Evolutionary conservation across 1,284 basidiomycete genomes (phyloP).

Genomic region (Pseudozyma sp.): DNA sequence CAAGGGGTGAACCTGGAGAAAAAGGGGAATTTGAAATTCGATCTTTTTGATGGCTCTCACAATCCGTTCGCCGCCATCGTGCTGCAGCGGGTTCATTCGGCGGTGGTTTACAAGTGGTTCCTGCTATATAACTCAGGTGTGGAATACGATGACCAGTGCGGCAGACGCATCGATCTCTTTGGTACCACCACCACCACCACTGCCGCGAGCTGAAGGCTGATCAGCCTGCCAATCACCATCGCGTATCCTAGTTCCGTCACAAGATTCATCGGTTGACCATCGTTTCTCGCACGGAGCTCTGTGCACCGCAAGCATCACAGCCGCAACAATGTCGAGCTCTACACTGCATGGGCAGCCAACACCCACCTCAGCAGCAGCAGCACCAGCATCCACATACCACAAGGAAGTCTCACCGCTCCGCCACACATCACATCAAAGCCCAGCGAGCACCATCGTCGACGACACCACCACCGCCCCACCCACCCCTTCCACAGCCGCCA

Average conservation of each 20-base stretch:
- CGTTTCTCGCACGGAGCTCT: too few species aligned
- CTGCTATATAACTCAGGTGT: too few species aligned
- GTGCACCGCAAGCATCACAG: constrained; percentile 3
- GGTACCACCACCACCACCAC: too few species aligned
- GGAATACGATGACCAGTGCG: too few species aligned
- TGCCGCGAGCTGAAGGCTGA: too few species aligned
- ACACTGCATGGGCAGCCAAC: constrained; percentile 13
- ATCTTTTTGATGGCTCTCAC: not conserved
- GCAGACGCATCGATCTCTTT: too few species aligned
- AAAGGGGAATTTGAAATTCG: constrained; percentile 14
- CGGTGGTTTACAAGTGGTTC: too few species aligned
- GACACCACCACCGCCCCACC: not conserved
- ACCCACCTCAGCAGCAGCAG: not conserved
- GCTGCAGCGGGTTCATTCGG: too few species aligned
- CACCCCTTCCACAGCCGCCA: not conserved
- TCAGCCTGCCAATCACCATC: too few species aligned
- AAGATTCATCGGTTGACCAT: not conserved
- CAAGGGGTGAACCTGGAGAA: not conserved
- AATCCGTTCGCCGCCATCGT: too few species aligned
- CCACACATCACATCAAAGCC: not conserved
- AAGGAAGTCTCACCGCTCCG: not conserved
- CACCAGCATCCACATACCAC: not conserved
- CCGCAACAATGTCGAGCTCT: constrained; percentile 25
- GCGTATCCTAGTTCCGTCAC: not conserved
- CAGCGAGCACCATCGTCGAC: constrained; percentile 2